Base-by-base conservation (phyloP, 805 yeast genomes). In the Myxozyma neglecta region DNA sequence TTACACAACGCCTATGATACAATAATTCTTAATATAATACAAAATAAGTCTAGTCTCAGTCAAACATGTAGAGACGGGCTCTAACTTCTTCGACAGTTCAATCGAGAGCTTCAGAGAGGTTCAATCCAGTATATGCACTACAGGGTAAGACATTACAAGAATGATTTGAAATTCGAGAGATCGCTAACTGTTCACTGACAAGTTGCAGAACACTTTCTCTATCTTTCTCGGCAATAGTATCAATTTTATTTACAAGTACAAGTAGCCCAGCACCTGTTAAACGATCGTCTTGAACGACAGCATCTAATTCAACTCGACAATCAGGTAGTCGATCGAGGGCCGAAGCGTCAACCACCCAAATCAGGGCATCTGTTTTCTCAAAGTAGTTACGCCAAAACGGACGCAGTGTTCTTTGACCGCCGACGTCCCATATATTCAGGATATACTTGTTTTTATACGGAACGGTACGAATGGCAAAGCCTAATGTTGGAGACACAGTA, bases 351-450 rank as follows among this genome's bases (percentile, higher is more conserved):
- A 93, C 81, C 20, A 92, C 96, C 97, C 97, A 92, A 11, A 92
- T 74, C 16, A 92, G 77, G 6, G 84, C 83, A 68, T 92, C 92
- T 0, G 88, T 84, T 68, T 83, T 85, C 66, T 91, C 97, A 70
- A 88, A 92, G 73, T 93, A 92, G 75, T 92, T 93, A 69, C 89
- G 85, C 98, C 98, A 92, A 79, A 91, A 91, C 16, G 92, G 85
- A 51, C 98, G 77, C 46, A 92, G 77, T 1, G 93, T 82, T 49
- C 81, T 76, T 73, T 92, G 98, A 1, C 98, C 98, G 5, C 98
- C 98, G 11, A 92, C 85, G 71, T 90, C 97, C 98, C 80, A 78
- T 18, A 78, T 68, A 43, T 76, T 76, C 50, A 78, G 47, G 14
- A 56, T 58, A 51, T 62, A 62, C 6, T 51, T 24, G 8, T 2